These are phyloP conservation scores for Polytrichum formosum DNA, from an alignment of 225 moss, liverwort and hornwort genomes.

Conservation along the genomic window DNA sequence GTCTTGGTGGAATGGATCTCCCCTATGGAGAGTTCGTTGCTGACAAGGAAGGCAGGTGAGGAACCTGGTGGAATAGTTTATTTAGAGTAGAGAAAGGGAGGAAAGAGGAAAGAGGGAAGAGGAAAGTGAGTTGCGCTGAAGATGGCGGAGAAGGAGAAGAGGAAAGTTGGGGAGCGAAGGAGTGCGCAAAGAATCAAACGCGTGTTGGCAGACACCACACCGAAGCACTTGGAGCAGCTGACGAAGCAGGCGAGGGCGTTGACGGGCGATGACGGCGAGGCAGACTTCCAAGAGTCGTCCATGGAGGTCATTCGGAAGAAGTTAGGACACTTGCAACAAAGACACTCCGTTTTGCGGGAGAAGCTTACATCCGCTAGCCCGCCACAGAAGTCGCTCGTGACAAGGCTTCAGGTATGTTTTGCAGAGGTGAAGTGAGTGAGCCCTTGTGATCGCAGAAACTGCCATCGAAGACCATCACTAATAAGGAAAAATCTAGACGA, in stretches of 20 bases:
- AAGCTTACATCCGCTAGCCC: conserved; percentile 48
- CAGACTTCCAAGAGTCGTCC: conserved; percentile 32
- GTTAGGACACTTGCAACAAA: conserved; percentile 50
- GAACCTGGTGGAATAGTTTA: neutral
- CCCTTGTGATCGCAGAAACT: conserved; percentile 3
- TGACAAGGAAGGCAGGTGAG: too few relatives aligned
- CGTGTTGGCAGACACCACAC: conserved; percentile 74
- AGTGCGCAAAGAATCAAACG: conserved; percentile 78
- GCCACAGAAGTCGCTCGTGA: conserved; percentile 30
- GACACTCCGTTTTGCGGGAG: conserved; percentile 56
- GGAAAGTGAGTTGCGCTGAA: too few relatives aligned
- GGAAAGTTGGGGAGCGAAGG: conserved; percentile 70
- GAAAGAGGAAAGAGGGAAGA: too few relatives aligned
- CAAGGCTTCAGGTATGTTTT: conserved; percentile 35
- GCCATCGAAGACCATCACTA: too few relatives aligned
- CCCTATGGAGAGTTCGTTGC: too few relatives aligned
- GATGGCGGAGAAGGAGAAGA: conserved; percentile 71
- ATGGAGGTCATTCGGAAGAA: conserved; percentile 56
- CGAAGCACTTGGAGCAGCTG: conserved; percentile 82
- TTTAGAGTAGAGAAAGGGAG: too few relatives aligned
- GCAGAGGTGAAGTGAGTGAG: neutral
- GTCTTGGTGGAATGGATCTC: too few relatives aligned
- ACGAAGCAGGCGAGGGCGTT: conserved; percentile 82
- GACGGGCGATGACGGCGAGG: conserved; percentile 62
- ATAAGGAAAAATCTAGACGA: too few relatives aligned